These are phyloP conservation scores for Didymella segeticola DNA, from an alignment of 2,329 filamentous ascomycete genomes.

Conservation along the genomic window DNA sequence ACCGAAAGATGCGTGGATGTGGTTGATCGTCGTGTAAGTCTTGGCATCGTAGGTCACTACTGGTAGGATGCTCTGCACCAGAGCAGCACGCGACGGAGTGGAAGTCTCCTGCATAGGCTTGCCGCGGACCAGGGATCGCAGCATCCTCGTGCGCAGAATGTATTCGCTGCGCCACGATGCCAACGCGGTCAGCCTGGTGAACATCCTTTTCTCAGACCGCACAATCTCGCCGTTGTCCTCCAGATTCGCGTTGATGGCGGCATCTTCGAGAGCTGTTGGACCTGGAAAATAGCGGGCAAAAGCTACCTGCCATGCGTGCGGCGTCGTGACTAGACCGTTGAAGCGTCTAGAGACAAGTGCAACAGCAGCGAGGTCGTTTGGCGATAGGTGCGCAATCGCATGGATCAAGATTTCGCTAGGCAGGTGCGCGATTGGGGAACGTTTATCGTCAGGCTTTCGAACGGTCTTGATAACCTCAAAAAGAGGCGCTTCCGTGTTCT, in stretches of 20 bases:
- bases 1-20: constrained; percentile 79
- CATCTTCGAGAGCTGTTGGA: constrained; percentile 62
- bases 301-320: constrained; percentile 91
- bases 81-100: constrained; percentile 60
- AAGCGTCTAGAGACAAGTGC: constrained; percentile 88
- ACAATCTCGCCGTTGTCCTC: constrained; percentile 53
- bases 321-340: constrained; percentile 83
- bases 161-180: constrained; percentile 98
- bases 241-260: constrained; percentile 53
- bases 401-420: constrained; percentile 95
- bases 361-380: constrained; percentile 80
- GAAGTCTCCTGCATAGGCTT: constrained; percentile 70
- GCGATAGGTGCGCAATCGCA: constrained; percentile 86
- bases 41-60: constrained; percentile 87
- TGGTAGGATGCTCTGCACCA: constrained; percentile 71
- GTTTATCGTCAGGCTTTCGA: constrained; percentile 53
- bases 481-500: constrained; percentile 51
- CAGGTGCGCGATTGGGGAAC: constrained; percentile 64
- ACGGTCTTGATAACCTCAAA: constrained; percentile 62
- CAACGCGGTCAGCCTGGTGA: constrained; percentile 79
- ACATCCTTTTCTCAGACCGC: constrained; percentile 76
- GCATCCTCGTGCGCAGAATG: constrained; percentile 80
- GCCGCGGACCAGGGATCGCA: constrained; percentile 81
- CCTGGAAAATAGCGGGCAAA: constrained; percentile 92
- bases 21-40: constrained; percentile 78